Conservation (phyloP, 805 yeast species). For the Schwanniomyces polymorphus region DNA sequence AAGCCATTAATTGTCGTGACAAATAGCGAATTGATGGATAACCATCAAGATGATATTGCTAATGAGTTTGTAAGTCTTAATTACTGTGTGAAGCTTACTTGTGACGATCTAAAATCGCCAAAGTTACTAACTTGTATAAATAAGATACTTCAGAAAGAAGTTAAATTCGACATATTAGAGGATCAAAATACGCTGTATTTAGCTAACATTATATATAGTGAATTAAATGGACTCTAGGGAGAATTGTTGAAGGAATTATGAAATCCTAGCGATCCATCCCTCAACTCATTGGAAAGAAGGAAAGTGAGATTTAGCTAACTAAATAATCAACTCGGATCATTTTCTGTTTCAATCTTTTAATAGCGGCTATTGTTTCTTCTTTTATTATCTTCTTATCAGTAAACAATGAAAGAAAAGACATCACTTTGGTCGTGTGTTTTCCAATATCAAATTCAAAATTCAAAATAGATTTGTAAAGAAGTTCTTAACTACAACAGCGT, state of each 20-base stretch:
- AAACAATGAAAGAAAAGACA: too few species aligned
- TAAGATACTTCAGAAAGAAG: not conserved
- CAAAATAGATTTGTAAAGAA: not conserved
- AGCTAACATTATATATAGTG: conserved; percentile 3
- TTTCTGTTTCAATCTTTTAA: too few species aligned
- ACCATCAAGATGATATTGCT: conserved; percentile 83
- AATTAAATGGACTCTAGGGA: not conserved
- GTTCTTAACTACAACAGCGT: not conserved
- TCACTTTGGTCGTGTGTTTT: not conserved
- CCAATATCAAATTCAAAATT: conserved; percentile 1
- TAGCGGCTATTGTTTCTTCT: too few species aligned
- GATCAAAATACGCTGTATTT: not conserved
- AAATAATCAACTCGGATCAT: too few species aligned
- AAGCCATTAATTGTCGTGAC: conserved; percentile 69
- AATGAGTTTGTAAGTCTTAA: conserved; percentile 13
- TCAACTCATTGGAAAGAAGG: too few species aligned
- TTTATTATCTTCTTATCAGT: too few species aligned
- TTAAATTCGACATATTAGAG: not conserved
- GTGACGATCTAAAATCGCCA: not conserved
- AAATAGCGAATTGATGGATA: conserved; percentile 75
- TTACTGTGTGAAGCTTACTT: conserved; percentile 8
- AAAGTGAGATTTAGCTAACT: not conserved
- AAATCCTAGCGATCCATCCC: too few species aligned
- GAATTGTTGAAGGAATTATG: too few species aligned
- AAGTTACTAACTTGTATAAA: not conserved